Base-by-base conservation (phyloP, 1,284 basidiomycete genomes). In the Ustilago vetiveriae region DNA sequence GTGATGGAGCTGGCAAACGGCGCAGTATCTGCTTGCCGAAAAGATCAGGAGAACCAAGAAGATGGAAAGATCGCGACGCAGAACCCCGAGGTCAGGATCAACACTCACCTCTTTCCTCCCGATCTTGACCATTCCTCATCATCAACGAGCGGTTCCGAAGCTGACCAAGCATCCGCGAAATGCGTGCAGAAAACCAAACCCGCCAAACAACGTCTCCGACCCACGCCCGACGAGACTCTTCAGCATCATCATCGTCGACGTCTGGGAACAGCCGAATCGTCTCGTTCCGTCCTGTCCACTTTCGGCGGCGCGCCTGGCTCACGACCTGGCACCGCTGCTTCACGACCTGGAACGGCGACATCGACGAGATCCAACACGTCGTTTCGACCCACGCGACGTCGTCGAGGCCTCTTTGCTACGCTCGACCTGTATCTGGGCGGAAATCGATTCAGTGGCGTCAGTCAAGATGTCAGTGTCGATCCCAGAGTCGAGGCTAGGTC, bases 241-340 rank as follows among this genome's bases (percentile, higher is more conserved):
- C 22, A 6, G 23, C 14, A 27, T 33, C 19, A 37, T 37, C 17
- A 37, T 7, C 17, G 17, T 21, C 21, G 6, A 3, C 52, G 52
- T 10, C 51, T 55, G 4, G 38, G 27, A n/a, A 62, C 58, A 7
- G 51, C 58, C 14, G 58, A 62, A 8, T 62, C 58, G n/a, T 14
- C 17, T 3, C 52, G 47, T 5, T 50, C 47, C 0, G 17, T 40
- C 24, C 30, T 47, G 2, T 57, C 60, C 14, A 44, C 48, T 3
- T 4, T 32, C 10, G 30, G 26, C 21, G 27, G 8, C n/a, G n/a
- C n/a, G n/a, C n/a, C n/a, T n/a, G n/a, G n/a, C 30, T 19, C 36
- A 6, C 36, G 21, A 19, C 8, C 36, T 1, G 48, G 36, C 16
- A 27, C 30, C 38, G 21, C 13, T n/a, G n/a, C 22, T 9, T 47